phyloP scores from a whole-genome alignment of 2,329 filamentous ascomycete genomes.

The Microdochium nivale region DNA sequence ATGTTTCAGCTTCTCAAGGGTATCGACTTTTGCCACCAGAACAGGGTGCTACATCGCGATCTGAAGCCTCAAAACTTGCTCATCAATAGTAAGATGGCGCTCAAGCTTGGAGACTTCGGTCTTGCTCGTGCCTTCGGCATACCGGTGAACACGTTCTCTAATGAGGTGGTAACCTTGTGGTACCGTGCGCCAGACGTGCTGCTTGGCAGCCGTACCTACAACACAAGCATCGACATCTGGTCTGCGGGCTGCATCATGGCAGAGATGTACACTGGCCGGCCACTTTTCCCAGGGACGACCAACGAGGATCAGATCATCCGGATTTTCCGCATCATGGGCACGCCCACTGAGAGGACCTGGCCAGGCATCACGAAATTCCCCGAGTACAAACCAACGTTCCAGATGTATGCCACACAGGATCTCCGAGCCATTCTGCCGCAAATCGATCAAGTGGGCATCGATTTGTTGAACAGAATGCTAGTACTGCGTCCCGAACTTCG shows the following conservation, averaged over 20 bases:
- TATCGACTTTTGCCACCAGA: constrained; percentile 97
- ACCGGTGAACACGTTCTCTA: constrained; percentile 95
- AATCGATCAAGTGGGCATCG: constrained; percentile 79
- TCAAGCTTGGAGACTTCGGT: constrained; percentile 93
- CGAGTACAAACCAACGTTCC: constrained; percentile 96
- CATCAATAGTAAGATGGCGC: constrained; percentile 81
- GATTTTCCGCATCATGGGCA: constrained; percentile 98
- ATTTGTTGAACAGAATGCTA: constrained; percentile 82
- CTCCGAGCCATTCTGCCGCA: constrained; percentile 79
- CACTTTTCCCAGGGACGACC: constrained; percentile 92
- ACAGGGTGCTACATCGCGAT: constrained; percentile 89
- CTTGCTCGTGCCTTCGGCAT: constrained; percentile 92
- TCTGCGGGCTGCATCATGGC: constrained; percentile 99
- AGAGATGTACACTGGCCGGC: constrained; percentile 95
- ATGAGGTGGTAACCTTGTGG: constrained; percentile 96
- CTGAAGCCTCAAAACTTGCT: constrained; percentile 94
- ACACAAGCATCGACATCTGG: constrained; percentile 99
- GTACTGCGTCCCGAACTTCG: constrained; percentile 88
- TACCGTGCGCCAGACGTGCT: constrained; percentile 95
- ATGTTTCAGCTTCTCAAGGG: constrained; percentile 96
- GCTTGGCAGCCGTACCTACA: constrained; percentile 89
- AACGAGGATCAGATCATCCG: constrained; percentile 96
- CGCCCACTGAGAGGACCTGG: constrained; percentile 91
- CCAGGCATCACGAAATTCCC: constrained; percentile 89
- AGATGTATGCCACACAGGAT: constrained; percentile 90